Base-by-base conservation (phyloP, 176 grass and related monocot species). In the Aechmea fasciata region DNA sequence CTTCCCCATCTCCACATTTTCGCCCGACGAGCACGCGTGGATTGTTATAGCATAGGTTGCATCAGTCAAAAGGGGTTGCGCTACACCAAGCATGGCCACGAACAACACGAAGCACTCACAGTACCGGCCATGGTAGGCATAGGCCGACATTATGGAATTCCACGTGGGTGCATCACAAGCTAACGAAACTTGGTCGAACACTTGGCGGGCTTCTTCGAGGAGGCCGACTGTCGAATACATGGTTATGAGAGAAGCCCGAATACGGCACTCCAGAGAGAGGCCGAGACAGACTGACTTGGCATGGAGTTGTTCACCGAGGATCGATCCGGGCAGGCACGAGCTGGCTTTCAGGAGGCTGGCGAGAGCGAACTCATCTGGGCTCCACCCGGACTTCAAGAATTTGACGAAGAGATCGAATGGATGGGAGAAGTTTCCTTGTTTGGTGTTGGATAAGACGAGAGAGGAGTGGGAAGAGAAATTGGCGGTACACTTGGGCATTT, bases 1-100 rank as follows among this genome's bases (percentile, higher is more conserved):
- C 71, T 28, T 65, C 15, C 71, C 71, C 11, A 74, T 23, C 12
- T 19, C 18, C 26, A 50, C 29, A 13, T 24, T 19, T 18, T 65
- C 15, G 71, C 71, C 63, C 11, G 71, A 55, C 59, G 59, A 49
- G 57, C 71, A 74, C n/a, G 71, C 71, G 57, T 55, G 49, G 71
- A 64, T 64, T 13, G 65, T 41, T 2, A 64, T 74, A 48, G 71
- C 71, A 15, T 63, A 64, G 0, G 71, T 64, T 6, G 71, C 71
- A 5, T 74, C 57, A 1, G 57, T 74, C 14, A 59, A 48, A 11
- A 9, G 15, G 47, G 29, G 50, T 1, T n/a, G 59, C 5, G 71
- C 71, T 13, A 18, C 15, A 15, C 11, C 71, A 22, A 74, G 57
- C 71, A 74, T 65, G 18, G 71, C 57, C 1, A 3, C 13, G 13